Evolutionary conservation across 1,284 basidiomycete genomes (phyloP), one percentile per base, ranked within the genome.

Genomic region (Inonotus obliquus): DNA sequence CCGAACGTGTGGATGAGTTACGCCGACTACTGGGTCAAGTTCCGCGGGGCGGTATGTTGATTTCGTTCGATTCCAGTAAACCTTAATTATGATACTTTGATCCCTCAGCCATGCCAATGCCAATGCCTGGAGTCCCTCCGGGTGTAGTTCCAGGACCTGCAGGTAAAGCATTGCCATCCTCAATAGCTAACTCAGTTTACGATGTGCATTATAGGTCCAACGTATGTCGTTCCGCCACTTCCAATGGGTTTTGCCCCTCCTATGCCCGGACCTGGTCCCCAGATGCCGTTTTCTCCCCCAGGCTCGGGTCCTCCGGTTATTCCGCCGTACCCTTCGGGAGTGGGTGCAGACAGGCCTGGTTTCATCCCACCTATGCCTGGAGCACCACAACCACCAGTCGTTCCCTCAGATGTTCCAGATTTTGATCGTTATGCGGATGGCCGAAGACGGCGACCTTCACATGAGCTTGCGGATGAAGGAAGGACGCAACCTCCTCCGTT

Each of bases 1-100:
- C 81, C 51, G 82, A 81, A 14, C 80, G 85, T 13, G 75, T 92
- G 9, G 84, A 89, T 52, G 51, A 9, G 4, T 70, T 91, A 10
- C 72, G 82, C 61, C 75, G 81, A 14, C 79, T 84, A 54, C 65
- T 90, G 37, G 70, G 75, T n/a, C 55, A 71, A 23, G 37, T 69
- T 49, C 67, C 71, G 32, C 4, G 32, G 64, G 71, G 72, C 71
- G 68, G 64, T 69, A 65, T 23, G 65, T 35, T 19, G 11, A 4
- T 32, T 17, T n/a, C 32, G n/a, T 5, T 7, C 27, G 17, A 32
- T 64, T 21, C 27, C 54, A 29, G 14, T 44, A 14, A 27, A 14
- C 2, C 35, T 47, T 10, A 39, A 37, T 39, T 48, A 2, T 4
- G 19, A 47, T 21, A 10, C 38, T 37, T 56, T 11, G 19, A 39